Base-by-base conservation (phyloP, 495 filamentous ascomycete species). In the Xanthoparmelia taractica region DNA sequence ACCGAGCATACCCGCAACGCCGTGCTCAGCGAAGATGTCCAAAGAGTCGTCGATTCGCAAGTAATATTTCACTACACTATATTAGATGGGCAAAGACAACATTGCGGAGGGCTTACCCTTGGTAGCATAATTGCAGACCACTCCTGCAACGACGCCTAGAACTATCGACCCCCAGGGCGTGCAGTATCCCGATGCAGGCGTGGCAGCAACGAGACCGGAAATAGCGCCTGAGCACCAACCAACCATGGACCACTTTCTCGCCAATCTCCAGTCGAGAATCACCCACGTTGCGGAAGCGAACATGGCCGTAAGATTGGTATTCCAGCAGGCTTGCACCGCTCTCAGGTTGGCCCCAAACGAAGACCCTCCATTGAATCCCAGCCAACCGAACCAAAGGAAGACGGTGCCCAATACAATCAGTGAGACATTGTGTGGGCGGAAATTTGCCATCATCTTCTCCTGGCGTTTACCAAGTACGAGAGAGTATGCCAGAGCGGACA, bases 1-100 rank as follows among this genome's bases (percentile, higher is more conserved):
- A 41, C 94, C 94, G 69, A 97, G 78, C 66, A 97, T 96, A 63
- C 94, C 94, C 57, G 92, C 92, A 68, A 98, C 80, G 62, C 87
- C 92, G 86, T 98, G 94, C 80, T 97, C 95, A 69, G 94, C 93
- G 77, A 97, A 94, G 68, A 98, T 91, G 77, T 98, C 94, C 85
- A 98, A 90, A 47, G 90, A 86, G 76, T 98, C 94, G 74, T 98
- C 94, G 68, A 98, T 96, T 68, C 85, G 81, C 72, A 98, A 81
- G 77, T 91, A 87, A 82, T 93, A 97, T 78, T 98, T 98, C 79
- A 97, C 85, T 88, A 63, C 43, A 58, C 57, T 48, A 20, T n/a
- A 61, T 80, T 73, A 78, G 72, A 47, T 70, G 50, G 73, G 69
- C 48, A 70, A 70, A 66, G 66, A 58, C 64, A 70, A 75, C 54